Conservation (phyloP, 805 yeast species). For the Torulaspora maleeae region DNA sequence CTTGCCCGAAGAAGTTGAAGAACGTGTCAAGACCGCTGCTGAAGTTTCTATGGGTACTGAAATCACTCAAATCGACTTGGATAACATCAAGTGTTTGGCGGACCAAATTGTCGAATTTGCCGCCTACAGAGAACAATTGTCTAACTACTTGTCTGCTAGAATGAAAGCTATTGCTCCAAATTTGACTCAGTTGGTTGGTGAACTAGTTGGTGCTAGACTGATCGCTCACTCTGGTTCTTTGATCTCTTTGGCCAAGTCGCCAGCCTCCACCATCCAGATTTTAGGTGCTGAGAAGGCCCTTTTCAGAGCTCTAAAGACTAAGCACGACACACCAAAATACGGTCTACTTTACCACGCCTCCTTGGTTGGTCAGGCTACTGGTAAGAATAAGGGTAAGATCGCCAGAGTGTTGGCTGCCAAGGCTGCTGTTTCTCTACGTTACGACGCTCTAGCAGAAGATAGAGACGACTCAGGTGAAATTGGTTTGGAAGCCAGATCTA, state of each 20-base stretch:
- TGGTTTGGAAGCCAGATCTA: slow-evolving; percentile 85
- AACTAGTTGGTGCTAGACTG: slow-evolving; percentile 95
- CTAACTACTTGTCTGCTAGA: slow-evolving; percentile 84
- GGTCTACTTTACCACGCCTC: slow-evolving; percentile 97
- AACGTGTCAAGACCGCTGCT: slow-evolving; percentile 90
- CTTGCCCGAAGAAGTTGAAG: slow-evolving; percentile 89
- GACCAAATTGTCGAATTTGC: slow-evolving; percentile 95
- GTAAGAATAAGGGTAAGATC: slow-evolving; percentile 97
- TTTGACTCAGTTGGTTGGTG: slow-evolving; percentile 92
- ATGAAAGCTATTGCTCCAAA: slow-evolving; percentile 99
- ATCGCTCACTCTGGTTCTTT: slow-evolving; percentile 97
- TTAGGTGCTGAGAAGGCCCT: slow-evolving; percentile 99
- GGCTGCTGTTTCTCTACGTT: slow-evolving; percentile 94
- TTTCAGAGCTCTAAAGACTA: slow-evolving; percentile 96
- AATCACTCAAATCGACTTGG: slow-evolving; percentile 84
- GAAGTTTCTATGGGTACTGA: slow-evolving; percentile 99
- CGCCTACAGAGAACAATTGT: slow-evolving; percentile 92
- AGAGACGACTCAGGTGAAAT: slow-evolving; percentile 93
- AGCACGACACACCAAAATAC: slow-evolving; percentile 97
- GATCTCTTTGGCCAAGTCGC: slow-evolving; percentile 92
- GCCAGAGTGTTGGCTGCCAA: slow-evolving; percentile 98
- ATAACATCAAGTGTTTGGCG: slow-evolving; percentile 85
- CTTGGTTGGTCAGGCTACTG: slow-evolving; percentile 95
- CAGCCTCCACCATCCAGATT: slow-evolving; percentile 97
- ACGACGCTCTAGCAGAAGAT: slow-evolving; percentile 95